phyloP scores from a whole-genome alignment of 2,329 filamentous ascomycete genomes.

The Arthrinium puccinioides region DNA sequence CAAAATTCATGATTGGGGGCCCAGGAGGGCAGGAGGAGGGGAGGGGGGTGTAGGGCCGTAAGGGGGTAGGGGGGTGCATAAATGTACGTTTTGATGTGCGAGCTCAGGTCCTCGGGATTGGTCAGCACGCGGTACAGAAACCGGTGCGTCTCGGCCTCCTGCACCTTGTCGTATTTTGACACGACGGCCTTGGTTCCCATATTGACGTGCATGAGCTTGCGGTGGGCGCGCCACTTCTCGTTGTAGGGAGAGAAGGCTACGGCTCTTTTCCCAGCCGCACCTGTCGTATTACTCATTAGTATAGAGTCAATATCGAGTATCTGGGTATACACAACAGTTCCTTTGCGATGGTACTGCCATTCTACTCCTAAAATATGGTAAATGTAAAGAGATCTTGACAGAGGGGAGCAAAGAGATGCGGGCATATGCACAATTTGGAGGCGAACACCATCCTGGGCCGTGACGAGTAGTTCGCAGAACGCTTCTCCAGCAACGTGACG shows the following conservation, averaged over 20 bases:
- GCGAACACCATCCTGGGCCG: constrained; percentile 24
- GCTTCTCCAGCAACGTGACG: constrained; percentile 28
- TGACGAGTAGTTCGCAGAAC: constrained; percentile 25
- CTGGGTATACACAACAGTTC: no score
- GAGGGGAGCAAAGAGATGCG: no score
- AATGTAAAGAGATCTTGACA: no score
- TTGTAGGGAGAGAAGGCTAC: constrained; percentile 28
- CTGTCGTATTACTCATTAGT: no score
- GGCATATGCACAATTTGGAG: constrained; percentile 26
- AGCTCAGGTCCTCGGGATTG: constrained; percentile 25
- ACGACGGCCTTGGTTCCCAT: constrained; percentile 34
- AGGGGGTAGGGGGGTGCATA: constrained; percentile 19
- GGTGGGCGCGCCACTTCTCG: constrained; percentile 28
- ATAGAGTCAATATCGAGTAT: no score
- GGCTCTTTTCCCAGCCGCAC: constrained; percentile 28
- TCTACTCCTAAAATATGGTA: no score
- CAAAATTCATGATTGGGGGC: neutral
- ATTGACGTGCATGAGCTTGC: constrained; percentile 35
- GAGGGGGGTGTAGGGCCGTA: constrained; percentile 13
- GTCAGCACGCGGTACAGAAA: constrained; percentile 35
- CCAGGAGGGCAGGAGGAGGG: neutral
- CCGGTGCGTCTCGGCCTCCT: constrained; percentile 35
- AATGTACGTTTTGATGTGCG: constrained; percentile 34
- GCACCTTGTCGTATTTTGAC: constrained; percentile 29
- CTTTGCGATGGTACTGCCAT: no score